Percentiles rank a stretch among this genome's conserved stretches.
These are phyloP conservation scores for Inonotus hispidus DNA, from an alignment of 1,284 basidiomycete species.

Conservation along the genomic window DNA sequence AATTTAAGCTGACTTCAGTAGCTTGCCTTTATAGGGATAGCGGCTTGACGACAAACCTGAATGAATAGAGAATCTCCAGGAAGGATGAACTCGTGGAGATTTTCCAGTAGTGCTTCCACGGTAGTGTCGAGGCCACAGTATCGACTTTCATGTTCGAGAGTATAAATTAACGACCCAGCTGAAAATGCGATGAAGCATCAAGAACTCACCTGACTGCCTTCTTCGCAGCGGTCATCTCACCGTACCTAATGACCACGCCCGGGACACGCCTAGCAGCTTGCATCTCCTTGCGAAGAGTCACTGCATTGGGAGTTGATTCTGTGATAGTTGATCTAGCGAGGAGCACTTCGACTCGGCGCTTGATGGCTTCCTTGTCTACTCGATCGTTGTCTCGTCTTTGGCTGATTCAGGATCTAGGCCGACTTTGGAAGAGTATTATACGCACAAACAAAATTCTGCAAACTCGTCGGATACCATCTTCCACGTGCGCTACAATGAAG, in stretches of 20 bases:
- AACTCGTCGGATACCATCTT: conserved; percentile 2
- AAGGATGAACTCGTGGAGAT: conserved; percentile 10
- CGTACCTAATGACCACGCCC: not conserved
- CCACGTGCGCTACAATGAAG: conserved; percentile 5
- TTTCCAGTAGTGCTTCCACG: conserved; percentile 8
- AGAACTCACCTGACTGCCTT: conserved; percentile 3
- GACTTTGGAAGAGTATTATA: not conserved
- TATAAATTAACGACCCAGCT: too few species aligned
- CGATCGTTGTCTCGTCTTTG: conserved; percentile 1
- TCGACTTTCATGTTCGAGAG: too few species aligned
- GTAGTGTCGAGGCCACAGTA: conserved; percentile 1
- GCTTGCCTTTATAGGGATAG: not conserved
- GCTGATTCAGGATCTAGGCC: not conserved
- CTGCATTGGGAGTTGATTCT: not conserved
- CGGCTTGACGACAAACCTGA: not conserved
- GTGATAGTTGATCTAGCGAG: not conserved
- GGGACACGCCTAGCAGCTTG: not conserved
- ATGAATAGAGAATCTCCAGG: conserved; percentile 15
- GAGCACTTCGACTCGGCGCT: conserved; percentile 1
- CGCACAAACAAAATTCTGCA: conserved; percentile 13
- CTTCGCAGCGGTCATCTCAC: not conserved
- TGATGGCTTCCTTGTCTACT: conserved; percentile 9
- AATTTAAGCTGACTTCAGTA: not conserved
- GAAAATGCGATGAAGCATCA: not conserved
- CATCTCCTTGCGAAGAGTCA: not conserved